Evolutionary conservation across 1,284 basidiomycete genomes (phyloP).

Genomic region (Moesziomyces parantarcticus): DNA sequence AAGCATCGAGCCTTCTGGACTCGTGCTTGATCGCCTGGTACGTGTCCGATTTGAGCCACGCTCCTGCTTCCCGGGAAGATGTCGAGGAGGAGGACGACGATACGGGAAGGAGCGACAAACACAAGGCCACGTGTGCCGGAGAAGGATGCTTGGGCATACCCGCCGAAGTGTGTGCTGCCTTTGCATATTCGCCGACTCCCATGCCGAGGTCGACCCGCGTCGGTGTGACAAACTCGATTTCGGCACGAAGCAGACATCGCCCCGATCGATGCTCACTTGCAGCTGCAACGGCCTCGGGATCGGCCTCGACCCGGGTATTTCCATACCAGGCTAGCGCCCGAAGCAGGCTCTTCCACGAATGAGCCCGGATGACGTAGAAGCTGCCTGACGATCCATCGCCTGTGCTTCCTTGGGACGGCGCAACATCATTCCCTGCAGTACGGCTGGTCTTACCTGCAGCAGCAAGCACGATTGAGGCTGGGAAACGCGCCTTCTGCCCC

Average conservation of each 20-base stretch:
- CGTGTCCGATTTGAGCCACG: conserved; percentile 33
- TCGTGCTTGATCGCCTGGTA: conserved; percentile 36
- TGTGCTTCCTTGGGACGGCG: background rate
- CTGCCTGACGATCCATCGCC: background rate
- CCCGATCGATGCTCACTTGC: conserved; percentile 17
- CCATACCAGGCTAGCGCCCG: conserved; percentile 59
- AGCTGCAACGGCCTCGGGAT: conserved; percentile 44
- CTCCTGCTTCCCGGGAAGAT: conserved; percentile 11
- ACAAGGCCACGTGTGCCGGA: conserved; percentile 52
- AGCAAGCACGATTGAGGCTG: conserved; percentile 30
- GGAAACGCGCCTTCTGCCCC: conserved; percentile 35
- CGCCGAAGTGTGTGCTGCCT: conserved; percentile 18
- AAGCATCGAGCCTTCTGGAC: conserved; percentile 46
- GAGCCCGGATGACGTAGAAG: conserved; percentile 53
- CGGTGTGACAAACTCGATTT: conserved; percentile 59
- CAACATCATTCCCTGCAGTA: background rate
- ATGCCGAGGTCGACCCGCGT: conserved; percentile 24
- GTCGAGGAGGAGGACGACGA: conserved; percentile 6
- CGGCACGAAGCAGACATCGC: conserved; percentile 28
- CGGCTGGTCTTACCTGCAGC: conserved; percentile 2
- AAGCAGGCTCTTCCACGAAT: conserved; percentile 55
- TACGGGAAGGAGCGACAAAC: conserved; percentile 45
- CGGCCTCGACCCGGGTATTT: conserved; percentile 52
- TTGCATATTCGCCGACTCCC: conserved; percentile 28
- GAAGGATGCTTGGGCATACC: conserved; percentile 23